Conservation (phyloP, 164 flowering plant genomes). For the Vitis riparia region DNA sequence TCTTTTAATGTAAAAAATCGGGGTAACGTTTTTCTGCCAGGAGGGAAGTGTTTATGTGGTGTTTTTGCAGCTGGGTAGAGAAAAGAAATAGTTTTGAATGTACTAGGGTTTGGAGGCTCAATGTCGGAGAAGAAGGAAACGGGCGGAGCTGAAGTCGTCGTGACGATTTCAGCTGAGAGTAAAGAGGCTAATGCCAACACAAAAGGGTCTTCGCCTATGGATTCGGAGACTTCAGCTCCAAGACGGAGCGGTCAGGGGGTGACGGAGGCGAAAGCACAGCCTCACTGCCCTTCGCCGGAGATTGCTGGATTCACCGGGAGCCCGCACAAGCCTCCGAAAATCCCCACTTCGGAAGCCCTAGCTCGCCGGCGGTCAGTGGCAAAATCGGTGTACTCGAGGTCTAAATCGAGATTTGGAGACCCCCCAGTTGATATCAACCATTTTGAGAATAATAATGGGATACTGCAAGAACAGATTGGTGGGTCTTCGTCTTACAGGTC, state of each 20-base stretch:
- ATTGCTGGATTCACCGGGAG: slow-evolving; percentile 22
- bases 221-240: background rate
- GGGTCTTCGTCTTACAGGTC: slow-evolving; percentile 17
- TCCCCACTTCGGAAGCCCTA: slow-evolving; percentile 31
- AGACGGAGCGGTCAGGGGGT: background rate
- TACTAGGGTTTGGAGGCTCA: no score
- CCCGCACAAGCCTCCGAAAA: slow-evolving; percentile 48
- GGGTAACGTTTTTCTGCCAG: no score
- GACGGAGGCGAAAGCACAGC: slow-evolving; percentile 12
- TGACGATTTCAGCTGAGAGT: slow-evolving; percentile 14
- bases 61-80: no score
- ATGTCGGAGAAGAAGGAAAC: slow-evolving; percentile 19
- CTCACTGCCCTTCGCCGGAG: slow-evolving; percentile 36
- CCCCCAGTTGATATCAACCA: slow-evolving; percentile 28
- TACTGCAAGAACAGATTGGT: slow-evolving; percentile 21
- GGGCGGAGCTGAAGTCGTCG: slow-evolving; percentile 23
- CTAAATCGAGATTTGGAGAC: slow-evolving; percentile 62
- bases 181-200: background rate
- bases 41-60: no score
- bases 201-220: slow-evolving; percentile 9
- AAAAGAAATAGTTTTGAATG: no score
- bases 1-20: no score
- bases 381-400: slow-evolving; percentile 39
- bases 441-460: slow-evolving; percentile 27
- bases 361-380: slow-evolving; percentile 26